Evolutionary conservation across 2,329 filamentous ascomycete genomes (phyloP).

Genomic region (Colletotrichum coccodes): DNA sequence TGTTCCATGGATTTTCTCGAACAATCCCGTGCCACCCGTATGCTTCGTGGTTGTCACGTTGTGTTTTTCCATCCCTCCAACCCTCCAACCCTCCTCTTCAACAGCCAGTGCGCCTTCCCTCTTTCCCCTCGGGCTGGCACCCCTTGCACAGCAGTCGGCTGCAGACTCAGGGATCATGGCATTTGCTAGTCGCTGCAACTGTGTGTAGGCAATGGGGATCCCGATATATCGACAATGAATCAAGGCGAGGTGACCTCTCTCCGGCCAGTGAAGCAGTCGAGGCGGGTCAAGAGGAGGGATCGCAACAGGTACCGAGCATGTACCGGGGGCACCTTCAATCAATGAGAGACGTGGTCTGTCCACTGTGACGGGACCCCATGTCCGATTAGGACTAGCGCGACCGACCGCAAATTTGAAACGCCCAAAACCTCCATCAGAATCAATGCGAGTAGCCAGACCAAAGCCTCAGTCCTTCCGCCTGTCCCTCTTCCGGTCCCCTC

Average conservation of each 20-base stretch:
- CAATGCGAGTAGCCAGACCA: constrained; percentile 25
- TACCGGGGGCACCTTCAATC: constrained; percentile 26
- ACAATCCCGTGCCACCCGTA: constrained; percentile 20
- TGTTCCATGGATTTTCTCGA: constrained; percentile 32
- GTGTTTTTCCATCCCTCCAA: not conserved
- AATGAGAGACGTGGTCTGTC: constrained; percentile 33
- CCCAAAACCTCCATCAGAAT: constrained; percentile 33
- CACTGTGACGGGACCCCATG: constrained; percentile 15
- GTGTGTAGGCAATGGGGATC: not conserved
- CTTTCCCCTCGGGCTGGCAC: not conserved
- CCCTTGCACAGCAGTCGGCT: not conserved
- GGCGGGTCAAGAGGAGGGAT: not conserved
- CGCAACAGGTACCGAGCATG: not conserved
- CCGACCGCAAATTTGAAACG: constrained; percentile 35
- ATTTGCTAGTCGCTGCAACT: not conserved
- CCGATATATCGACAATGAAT: not conserved
- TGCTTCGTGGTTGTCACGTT: not conserved
- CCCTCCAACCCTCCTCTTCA: not conserved
- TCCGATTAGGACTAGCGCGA: constrained; percentile 29
- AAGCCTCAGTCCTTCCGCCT: not conserved
- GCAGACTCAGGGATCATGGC: not conserved
- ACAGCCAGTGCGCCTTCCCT: not conserved
- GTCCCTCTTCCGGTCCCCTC: not conserved
- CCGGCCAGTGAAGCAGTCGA: not conserved
- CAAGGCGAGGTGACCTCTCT: not conserved